Percentiles rank a stretch among this genome's conserved stretches.
Conservation (phyloP, 768 basidiomycete species). For the Boletus fagicola region DNA sequence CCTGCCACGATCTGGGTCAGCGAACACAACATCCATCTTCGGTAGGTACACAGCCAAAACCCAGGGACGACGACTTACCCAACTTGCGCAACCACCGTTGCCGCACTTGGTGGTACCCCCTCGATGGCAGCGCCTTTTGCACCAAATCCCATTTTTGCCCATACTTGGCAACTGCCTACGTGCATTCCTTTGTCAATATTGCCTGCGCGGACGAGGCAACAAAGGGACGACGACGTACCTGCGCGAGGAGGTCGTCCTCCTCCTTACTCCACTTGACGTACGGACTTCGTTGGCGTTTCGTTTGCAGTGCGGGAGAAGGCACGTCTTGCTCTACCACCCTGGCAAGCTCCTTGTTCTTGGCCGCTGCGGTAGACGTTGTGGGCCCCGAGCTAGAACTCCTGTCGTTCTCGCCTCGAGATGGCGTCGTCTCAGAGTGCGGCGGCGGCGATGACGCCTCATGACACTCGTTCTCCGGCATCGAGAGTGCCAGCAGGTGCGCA, state of each 20-base stretch:
- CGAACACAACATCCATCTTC: not conserved
- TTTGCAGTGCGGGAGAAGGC: conserved; percentile 17
- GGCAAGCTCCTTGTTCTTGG: conserved; percentile 22
- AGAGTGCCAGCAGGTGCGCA: not conserved
- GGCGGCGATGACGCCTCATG: conserved; percentile 7
- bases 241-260: conserved; percentile 40
- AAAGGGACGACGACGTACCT: conserved; percentile 24
- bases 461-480: conserved; percentile 1
- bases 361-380: not conserved
- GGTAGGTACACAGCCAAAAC: not conserved
- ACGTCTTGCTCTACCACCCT: conserved; percentile 33
- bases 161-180: conserved; percentile 39
- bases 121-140: conserved; percentile 39
- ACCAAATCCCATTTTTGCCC: conserved; percentile 42
- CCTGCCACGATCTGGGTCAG: conserved; percentile 15
- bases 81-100: conserved; percentile 43
- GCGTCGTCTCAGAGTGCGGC: conserved; percentile 9
- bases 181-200: not conserved
- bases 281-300: conserved; percentile 37
- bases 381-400: not conserved
- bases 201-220: not conserved
- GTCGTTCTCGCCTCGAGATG: conserved; percentile 4
- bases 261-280: conserved; percentile 45
- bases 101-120: conserved; percentile 44
- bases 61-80: conserved; percentile 20